These are phyloP conservation scores for Trichomonas tenax DNA, from an alignment of 208 protist genomes.

Conservation along the genomic window DNA sequence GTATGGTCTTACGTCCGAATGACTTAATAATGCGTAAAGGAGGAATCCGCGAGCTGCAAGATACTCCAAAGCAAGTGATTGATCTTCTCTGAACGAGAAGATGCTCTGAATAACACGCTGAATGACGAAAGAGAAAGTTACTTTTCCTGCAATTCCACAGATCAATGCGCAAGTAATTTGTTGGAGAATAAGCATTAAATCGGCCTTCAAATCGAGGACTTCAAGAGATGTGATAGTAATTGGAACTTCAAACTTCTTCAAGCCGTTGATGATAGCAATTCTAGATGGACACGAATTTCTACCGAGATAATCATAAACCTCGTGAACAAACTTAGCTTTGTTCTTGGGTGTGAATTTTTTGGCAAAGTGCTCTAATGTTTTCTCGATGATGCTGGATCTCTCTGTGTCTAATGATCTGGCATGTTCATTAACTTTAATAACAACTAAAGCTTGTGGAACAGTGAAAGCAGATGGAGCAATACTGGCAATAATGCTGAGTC, in stretches of 20 bases:
- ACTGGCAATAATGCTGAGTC: background rate
- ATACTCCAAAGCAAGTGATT: background rate
- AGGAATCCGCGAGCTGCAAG: background rate
- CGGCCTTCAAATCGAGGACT: background rate
- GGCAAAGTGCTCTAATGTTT: background rate
- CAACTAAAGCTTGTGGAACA: background rate
- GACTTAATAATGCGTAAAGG: background rate
- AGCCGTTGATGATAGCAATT: background rate
- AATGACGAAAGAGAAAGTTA: background rate
- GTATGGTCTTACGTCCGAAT: background rate
- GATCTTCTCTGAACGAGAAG: background rate
- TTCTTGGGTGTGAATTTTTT: background rate
- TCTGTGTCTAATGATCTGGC: background rate
- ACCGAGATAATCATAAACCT: background rate
- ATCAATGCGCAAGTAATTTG: background rate
- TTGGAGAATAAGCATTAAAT: background rate
- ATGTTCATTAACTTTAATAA: background rate
- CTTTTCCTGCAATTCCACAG: background rate
- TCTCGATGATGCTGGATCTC: background rate
- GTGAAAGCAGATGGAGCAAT: background rate
- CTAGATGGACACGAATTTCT: background rate
- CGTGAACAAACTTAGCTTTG: background rate
- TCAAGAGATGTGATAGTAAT: background rate
- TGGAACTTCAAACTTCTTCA: background rate
- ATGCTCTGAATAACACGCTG: background rate